These are phyloP conservation scores for Trichosporon sp. DNA, from an alignment of 1,284 basidiomycete genomes.

Conservation along the genomic window DNA sequence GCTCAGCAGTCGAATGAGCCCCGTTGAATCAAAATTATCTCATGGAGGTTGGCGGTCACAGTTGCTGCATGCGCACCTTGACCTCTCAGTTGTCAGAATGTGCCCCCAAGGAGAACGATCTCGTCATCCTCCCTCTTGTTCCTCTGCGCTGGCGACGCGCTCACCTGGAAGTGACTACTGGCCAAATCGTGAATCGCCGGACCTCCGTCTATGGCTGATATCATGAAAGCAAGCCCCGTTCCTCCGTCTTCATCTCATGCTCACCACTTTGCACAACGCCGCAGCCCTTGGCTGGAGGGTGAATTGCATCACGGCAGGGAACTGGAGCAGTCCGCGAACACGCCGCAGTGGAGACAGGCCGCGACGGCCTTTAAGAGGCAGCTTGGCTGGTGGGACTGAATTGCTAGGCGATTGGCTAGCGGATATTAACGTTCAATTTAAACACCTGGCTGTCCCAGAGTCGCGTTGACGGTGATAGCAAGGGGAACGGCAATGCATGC, in stretches of 20 bases:
- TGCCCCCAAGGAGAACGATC: slow-evolving; percentile 1
- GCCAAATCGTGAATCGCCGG: neutral
- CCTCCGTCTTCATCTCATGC: neutral
- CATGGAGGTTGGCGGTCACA: neutral
- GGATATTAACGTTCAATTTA: slow-evolving; percentile 13
- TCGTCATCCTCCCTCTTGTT: neutral
- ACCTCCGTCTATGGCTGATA: neutral
- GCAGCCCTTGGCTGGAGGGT: neutral
- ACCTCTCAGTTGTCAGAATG: neutral
- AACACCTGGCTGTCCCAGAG: neutral
- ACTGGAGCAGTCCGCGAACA: neutral
- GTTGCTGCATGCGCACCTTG: neutral
- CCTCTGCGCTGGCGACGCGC: neutral
- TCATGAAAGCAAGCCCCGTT: neutral
- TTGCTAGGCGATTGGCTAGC: slow-evolving; percentile 16
- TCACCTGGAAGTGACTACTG: neutral
- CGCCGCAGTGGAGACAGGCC: neutral
- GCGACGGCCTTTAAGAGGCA: neutral
- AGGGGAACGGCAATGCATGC: neutral
- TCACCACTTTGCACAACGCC: slow-evolving; percentile 1
- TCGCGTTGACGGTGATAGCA: neutral
- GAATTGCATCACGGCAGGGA: slow-evolving; percentile 17
- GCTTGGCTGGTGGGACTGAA: slow-evolving; percentile 8
- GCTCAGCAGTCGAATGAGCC: neutral
- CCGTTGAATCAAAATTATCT: too few species aligned